Conservation (phyloP, 768 basidiomycete genomes). For the Rhodotorula sphaerocarpa region DNA sequence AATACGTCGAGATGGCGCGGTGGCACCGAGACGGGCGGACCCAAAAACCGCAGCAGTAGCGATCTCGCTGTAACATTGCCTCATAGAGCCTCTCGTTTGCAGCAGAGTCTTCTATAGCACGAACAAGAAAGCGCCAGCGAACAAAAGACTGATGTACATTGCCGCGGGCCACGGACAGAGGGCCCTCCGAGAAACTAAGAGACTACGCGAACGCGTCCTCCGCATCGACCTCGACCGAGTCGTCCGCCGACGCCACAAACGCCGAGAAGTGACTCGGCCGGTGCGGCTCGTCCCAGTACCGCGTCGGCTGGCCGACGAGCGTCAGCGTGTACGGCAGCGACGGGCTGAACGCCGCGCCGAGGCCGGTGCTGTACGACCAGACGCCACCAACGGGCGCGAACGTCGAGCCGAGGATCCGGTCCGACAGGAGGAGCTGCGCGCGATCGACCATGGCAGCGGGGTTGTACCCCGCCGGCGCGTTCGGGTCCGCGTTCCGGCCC, state of each 20-base stretch:
- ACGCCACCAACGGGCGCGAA: slow-evolving; percentile 84
- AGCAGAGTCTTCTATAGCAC: too few relatives aligned
- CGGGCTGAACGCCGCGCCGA: slow-evolving; percentile 32
- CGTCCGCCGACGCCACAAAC: slow-evolving; percentile 35
- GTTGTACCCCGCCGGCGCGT: slow-evolving; percentile 65
- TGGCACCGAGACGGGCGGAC: not conserved
- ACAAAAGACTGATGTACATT: too few relatives aligned
- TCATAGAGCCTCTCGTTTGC: too few relatives aligned
- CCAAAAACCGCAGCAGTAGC: too few relatives aligned
- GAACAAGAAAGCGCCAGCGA: too few relatives aligned
- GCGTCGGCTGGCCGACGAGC: slow-evolving; percentile 32
- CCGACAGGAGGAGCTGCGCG: slow-evolving; percentile 77
- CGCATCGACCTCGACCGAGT: slow-evolving; percentile 7
- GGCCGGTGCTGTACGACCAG: slow-evolving; percentile 66
- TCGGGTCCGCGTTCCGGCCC: slow-evolving; percentile 67
- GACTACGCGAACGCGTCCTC: slow-evolving; percentile 7
- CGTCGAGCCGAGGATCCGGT: slow-evolving; percentile 91
- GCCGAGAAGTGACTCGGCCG: slow-evolving; percentile 34
- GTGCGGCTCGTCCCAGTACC: slow-evolving; percentile 37
- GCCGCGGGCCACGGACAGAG: too few relatives aligned
- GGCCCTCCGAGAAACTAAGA: too few relatives aligned
- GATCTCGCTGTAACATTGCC: too few relatives aligned
- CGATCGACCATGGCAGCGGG: slow-evolving; percentile 91
- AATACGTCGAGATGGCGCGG: slow-evolving; percentile 13
- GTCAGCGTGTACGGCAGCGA: slow-evolving; percentile 38